A percentile compares a stretch with the other conserved stretches of the same genome.
Evolutionary conservation across 1,284 basidiomycete species (phyloP).

Genomic region (Cryptococcus deneoformans): DNA sequence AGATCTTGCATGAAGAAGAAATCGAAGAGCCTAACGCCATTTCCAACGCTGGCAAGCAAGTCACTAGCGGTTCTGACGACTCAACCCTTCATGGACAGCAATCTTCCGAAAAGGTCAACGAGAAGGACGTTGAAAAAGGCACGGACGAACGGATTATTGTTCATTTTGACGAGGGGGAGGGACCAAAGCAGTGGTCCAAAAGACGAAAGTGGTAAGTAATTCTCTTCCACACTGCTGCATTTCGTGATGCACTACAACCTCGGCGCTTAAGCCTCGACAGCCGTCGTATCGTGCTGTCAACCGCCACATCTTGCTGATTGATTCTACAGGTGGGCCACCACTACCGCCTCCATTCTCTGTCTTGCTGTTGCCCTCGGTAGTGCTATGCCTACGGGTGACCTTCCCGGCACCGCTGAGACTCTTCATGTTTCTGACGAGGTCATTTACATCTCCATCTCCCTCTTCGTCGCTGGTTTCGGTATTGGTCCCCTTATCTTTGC

Average conservation of each 20-base stretch:
- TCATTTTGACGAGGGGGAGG: constrained; percentile 30
- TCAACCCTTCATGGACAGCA: background rate
- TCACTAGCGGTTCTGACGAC: background rate
- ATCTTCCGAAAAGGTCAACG: background rate
- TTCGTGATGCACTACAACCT: too few relatives aligned
- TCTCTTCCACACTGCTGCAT: background rate
- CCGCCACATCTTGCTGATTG: background rate
- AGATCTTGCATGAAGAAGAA: constrained; percentile 20
- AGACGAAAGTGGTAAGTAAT: constrained; percentile 33
- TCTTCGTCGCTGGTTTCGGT: constrained; percentile 54
- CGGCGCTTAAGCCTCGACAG: too few relatives aligned
- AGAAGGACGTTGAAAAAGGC: constrained; percentile 17
- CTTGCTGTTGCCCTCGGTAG: constrained; percentile 48
- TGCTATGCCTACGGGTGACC: constrained; percentile 52
- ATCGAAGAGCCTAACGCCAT: constrained; percentile 15
- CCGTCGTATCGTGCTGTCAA: too few relatives aligned
- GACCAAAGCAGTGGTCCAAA: constrained; percentile 35
- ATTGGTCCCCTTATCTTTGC: constrained; percentile 49
- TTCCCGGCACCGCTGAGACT: constrained; percentile 36
- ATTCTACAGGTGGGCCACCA: constrained; percentile 26
- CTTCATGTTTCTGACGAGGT: constrained; percentile 49
- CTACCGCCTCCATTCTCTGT: constrained; percentile 32
- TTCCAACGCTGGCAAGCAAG: background rate
- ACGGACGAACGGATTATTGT: constrained; percentile 26
- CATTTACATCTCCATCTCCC: constrained; percentile 48